Evolutionary conservation across 257 asterid genomes (phyloP), one percentile per base, ranked within the genome.

Genomic region (Solanum sejunctum): DNA sequence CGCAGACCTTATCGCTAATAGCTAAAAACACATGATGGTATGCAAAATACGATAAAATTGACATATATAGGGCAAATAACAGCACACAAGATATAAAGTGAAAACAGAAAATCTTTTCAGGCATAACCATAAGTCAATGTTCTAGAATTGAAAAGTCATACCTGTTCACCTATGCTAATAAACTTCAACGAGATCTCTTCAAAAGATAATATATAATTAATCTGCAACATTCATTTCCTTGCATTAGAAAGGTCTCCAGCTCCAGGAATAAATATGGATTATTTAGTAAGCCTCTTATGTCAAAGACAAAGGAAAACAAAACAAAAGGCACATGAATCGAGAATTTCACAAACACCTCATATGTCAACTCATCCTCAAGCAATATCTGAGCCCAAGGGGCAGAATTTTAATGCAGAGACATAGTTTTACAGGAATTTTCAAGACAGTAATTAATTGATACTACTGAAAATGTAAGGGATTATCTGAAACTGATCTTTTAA

Each of bases 91-190:
- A 28, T 28, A 28, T 28, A 28, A 28, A 28, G 82, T 51, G 21
- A 5, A 77, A 77, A 17, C 52, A 61, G 12, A 82, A 10, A 67
- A 67, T 4, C 5, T 12, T 56, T 58, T 26, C 43, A 49, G 52
- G 54, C 63, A 83, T 67, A 52, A 66, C n/a, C 78, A 73, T 20
- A 67, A 52, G 15, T 16, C 85, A 66, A 49, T 47, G 52, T 67
- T 84, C 86, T 52, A 55, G 55, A 51, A 85, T n/a, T 17, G 64
- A 86, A 79, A 66, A 64, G 12, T 73, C 28, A 84, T 90, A 96
- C 99, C 99, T 96, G 99, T 87, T 96, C 99, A 7, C 99, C 93
- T 55, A 96, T 93, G 96, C 94, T 91, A 85, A 96, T 94, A 88
- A 96, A 96, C 96, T 92, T 96, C 95, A 96, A 87, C 17, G 97